These are phyloP conservation scores for Cytospora paraplurivora DNA, from an alignment of 2,329 filamentous ascomycete species.

Conservation along the genomic window DNA sequence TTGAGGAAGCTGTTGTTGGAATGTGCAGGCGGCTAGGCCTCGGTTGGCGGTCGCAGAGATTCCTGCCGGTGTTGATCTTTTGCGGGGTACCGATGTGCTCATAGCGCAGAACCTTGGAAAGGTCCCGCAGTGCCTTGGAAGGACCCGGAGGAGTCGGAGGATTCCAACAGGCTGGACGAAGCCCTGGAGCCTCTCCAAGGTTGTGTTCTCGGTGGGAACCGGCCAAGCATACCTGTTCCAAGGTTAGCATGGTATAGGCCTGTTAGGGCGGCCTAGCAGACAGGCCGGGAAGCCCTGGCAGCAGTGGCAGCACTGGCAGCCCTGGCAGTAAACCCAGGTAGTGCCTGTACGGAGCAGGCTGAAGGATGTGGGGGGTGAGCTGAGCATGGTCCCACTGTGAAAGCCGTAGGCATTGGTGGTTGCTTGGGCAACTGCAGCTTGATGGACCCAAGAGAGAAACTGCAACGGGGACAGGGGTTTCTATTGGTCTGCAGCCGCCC, in stretches of 20 bases:
- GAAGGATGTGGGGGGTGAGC: neutral
- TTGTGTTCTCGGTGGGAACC: too few species aligned
- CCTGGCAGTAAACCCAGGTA: too few species aligned
- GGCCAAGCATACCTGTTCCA: too few species aligned
- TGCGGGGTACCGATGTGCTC: neutral
- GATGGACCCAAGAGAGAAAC: neutral
- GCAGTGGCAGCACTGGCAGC: too few species aligned
- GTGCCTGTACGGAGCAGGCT: too few species aligned
- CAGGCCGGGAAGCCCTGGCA: too few species aligned
- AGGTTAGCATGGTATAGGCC: too few species aligned
- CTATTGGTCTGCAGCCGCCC: constrained; percentile 18
- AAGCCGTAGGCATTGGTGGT: neutral
- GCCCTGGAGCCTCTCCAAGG: too few species aligned
- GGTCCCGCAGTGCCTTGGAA: neutral
- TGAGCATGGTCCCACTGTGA: neutral
- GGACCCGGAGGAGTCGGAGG: neutral
- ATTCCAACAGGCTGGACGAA: neutral
- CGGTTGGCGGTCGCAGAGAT: neutral
- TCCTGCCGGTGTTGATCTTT: neutral
- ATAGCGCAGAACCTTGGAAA: constrained; percentile 4
- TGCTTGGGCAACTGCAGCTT: constrained; percentile 9
- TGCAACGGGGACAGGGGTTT: constrained; percentile 5
- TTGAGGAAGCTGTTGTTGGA: neutral
- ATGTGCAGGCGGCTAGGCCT: neutral
- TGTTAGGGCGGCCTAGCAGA: too few species aligned